phyloP scores from a whole-genome alignment of 768 basidiomycete genomes.

The Rhodotorula babjevae region DNA sequence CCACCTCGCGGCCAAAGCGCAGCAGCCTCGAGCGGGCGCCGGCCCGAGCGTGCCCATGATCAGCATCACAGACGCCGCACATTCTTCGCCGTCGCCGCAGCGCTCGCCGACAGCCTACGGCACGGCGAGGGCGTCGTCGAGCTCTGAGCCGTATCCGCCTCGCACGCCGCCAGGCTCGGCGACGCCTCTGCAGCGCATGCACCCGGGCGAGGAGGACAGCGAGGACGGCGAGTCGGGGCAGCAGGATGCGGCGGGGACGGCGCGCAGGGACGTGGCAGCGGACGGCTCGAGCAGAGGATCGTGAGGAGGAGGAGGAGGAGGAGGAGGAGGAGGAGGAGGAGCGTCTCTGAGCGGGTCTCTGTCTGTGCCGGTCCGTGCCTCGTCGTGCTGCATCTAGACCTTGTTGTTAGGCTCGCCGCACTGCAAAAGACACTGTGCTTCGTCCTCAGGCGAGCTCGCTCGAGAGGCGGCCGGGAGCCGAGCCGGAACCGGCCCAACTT shows the following conservation, averaged over 20 bases:
- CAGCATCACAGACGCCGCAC: not conserved
- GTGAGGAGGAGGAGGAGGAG: no score
- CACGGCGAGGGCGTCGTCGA: not conserved
- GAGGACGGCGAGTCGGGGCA: not conserved
- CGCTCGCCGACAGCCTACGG: no score
- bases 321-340: no score
- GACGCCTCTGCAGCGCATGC: no score
- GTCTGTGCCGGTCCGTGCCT: no score
- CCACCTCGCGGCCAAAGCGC: not conserved
- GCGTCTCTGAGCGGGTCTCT: not conserved
- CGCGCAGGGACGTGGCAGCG: no score
- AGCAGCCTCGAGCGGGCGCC: not conserved
- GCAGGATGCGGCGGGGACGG: no score
- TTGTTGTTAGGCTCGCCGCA: not conserved
- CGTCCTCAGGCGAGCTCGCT: no score
- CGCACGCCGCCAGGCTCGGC: not conserved
- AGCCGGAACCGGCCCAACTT: no score
- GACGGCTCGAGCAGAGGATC: no score
- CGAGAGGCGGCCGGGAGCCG: no score
- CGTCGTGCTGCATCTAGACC: not conserved
- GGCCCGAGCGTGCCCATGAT: conserved; percentile 1
- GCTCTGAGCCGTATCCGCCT: no score
- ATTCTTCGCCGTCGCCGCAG: not conserved
- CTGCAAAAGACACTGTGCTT: not conserved
- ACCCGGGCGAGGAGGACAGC: not conserved